Evolutionary conservation across 176 grass and related monocot species (phyloP).

Genomic region (Areca catechu): DNA sequence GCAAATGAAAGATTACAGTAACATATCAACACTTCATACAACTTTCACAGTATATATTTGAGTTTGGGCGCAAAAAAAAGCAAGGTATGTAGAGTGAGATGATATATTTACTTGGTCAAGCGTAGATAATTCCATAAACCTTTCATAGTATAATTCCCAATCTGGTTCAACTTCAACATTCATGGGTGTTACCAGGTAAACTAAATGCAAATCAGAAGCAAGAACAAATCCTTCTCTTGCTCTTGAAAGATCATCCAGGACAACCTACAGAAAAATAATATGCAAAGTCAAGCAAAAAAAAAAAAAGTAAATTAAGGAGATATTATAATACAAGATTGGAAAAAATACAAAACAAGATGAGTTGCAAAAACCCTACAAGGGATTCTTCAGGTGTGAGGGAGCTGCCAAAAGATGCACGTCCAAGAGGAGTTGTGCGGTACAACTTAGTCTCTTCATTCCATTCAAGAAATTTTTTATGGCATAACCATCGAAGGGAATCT

Average conservation of each 20-base stretch:
- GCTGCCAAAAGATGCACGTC: too few relatives aligned
- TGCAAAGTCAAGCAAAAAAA: constrained; percentile 14
- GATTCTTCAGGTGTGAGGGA: constrained; percentile 97
- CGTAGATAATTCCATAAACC: constrained; percentile 74
- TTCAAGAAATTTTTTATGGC: constrained; percentile 75
- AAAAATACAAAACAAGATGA: background rate
- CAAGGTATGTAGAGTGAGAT: background rate
- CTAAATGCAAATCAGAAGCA: too few relatives aligned
- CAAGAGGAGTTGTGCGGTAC: constrained; percentile 68
- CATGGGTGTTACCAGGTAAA: too few relatives aligned
- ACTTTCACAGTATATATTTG: too few relatives aligned
- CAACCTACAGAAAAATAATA: constrained; percentile 43
- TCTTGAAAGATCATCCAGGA: constrained; percentile 88
- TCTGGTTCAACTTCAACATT: too few relatives aligned
- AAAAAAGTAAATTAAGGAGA: background rate
- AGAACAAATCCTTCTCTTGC: too few relatives aligned
- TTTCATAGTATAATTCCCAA: constrained; percentile 95
- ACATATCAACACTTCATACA: too few relatives aligned
- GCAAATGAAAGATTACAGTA: too few relatives aligned
- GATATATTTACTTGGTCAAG: constrained; percentile 65
- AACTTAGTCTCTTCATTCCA: constrained; percentile 73
- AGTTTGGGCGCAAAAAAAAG: too few relatives aligned
- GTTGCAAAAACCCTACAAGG: constrained; percentile 36
- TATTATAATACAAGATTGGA: constrained; percentile 3
- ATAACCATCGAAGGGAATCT: constrained; percentile 95